These are phyloP conservation scores for Arthroderma uncinatum DNA, from an alignment of 2,329 filamentous ascomycete species.

Conservation along the genomic window DNA sequence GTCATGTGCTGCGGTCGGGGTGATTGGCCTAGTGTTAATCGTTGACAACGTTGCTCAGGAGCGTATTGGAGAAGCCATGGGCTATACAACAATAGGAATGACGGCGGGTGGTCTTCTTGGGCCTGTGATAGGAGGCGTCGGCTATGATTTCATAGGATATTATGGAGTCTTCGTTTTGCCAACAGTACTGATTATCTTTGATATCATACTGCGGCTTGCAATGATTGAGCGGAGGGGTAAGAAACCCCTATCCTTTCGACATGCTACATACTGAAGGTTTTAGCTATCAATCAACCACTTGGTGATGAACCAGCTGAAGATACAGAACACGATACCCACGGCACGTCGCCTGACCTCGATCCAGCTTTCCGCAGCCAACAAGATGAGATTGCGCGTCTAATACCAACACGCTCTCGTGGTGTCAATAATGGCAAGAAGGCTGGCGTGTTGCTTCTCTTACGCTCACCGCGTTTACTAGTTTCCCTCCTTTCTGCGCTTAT, in stretches of 20 bases:
- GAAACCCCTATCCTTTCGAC: no score
- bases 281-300: no score
- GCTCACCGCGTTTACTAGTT: no score
- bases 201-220: constrained; percentile 49
- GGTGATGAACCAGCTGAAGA: no score
- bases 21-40: constrained; percentile 47
- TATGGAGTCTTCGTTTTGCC: constrained; percentile 48
- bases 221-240: constrained; percentile 39
- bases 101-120: constrained; percentile 46
- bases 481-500: no score
- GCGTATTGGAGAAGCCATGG: constrained; percentile 51
- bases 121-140: constrained; percentile 48
- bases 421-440: no score
- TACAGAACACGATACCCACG: background rate
- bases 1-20: constrained; percentile 49
- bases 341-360: background rate
- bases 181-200: constrained; percentile 44
- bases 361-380: background rate
- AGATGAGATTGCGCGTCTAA: background rate
- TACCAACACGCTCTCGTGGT: no score
- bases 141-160: constrained; percentile 50
- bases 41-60: constrained; percentile 48
- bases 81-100: constrained; percentile 46
- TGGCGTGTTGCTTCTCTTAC: no score
- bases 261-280: no score